Evolutionary conservation across 306 rosid species (phyloP).

Genomic region (Cucurbita maxima): DNA sequence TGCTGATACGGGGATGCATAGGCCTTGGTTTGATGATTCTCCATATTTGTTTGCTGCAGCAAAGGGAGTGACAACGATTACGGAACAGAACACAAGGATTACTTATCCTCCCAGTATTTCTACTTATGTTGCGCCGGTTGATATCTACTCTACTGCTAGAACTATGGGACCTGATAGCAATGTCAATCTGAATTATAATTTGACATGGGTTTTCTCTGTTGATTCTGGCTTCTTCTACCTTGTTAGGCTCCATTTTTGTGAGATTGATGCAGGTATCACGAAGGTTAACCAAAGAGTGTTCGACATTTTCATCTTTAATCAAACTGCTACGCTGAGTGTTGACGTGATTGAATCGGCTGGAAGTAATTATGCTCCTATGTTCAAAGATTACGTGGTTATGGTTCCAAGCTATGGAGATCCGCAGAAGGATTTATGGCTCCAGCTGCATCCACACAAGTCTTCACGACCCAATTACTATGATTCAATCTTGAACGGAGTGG

Average conservation of each 20-base stretch:
- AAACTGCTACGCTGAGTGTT: conserved; percentile 34
- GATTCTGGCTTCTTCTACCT: conserved; percentile 72
- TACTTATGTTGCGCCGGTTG: conserved; percentile 42
- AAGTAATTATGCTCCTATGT: conserved; percentile 30
- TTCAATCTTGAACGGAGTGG: conserved; percentile 68
- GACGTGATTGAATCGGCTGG: conserved; percentile 38
- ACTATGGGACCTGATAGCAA: conserved; percentile 52
- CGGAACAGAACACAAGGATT: conserved; percentile 35
- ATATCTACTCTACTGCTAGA: conserved; percentile 70
- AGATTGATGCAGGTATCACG: conserved; percentile 27
- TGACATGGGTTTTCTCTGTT: conserved; percentile 67
- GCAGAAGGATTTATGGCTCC: conserved; percentile 60
- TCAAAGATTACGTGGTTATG: conserved; percentile 43
- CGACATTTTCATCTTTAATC: conserved; percentile 42
- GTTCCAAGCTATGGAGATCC: conserved; percentile 64
- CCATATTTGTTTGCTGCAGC: conserved; percentile 46
- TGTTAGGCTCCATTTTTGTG: conserved; percentile 90
- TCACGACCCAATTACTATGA: conserved; percentile 17
- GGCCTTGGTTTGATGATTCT: conserved; percentile 69
- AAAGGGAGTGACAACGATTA: conserved; percentile 38
- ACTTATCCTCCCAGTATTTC: conserved; percentile 28
- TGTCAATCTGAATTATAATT: conserved; percentile 51
- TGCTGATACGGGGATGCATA: conserved; percentile 62
- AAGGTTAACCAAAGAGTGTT: conserved; percentile 46
- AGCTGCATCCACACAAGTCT: conserved; percentile 40